These are phyloP conservation scores for Spiraea crenata DNA, from an alignment of 331 rosid genomes.

Conservation along the genomic window DNA sequence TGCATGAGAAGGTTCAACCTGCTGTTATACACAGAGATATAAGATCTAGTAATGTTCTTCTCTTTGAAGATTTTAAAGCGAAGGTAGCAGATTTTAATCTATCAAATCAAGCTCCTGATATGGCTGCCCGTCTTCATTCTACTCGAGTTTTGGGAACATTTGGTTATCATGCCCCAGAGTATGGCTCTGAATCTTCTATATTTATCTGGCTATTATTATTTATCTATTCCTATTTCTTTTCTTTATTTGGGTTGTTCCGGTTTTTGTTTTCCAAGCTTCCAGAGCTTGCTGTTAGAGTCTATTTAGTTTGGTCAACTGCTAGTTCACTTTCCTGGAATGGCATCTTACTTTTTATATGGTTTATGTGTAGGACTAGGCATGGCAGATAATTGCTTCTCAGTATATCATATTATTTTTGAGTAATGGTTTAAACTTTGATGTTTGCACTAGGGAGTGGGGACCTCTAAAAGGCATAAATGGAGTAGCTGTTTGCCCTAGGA, in stretches of 20 bases:
- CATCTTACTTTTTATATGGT: no score
- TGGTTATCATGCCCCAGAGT: constrained; percentile 99
- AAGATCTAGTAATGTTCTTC: constrained; percentile 96
- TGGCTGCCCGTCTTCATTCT: constrained; percentile 99
- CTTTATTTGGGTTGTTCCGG: not conserved
- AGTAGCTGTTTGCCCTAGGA: not conserved
- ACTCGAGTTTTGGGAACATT: constrained; percentile 98
- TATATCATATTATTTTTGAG: not conserved
- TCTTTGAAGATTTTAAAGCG: constrained; percentile 89
- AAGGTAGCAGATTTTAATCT: constrained; percentile 97
- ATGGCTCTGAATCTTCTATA: constrained; percentile 31
- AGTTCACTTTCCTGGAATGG: not conserved
- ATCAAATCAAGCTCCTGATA: constrained; percentile 99
- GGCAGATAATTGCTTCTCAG: not conserved
- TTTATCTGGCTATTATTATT: constrained; percentile 1
- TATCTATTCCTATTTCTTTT: not conserved
- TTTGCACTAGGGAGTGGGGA: not conserved
- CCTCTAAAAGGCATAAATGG: not conserved
- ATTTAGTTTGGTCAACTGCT: not conserved
- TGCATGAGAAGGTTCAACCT: constrained; percentile 96
- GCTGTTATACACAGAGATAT: constrained; percentile 87
- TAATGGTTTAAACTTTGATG: not conserved
- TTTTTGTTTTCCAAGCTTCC: not conserved
- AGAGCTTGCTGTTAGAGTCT: not conserved
- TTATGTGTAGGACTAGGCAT: no score